Base-by-base conservation (phyloP, 257 asterid species). In the Plantago major region DNA sequence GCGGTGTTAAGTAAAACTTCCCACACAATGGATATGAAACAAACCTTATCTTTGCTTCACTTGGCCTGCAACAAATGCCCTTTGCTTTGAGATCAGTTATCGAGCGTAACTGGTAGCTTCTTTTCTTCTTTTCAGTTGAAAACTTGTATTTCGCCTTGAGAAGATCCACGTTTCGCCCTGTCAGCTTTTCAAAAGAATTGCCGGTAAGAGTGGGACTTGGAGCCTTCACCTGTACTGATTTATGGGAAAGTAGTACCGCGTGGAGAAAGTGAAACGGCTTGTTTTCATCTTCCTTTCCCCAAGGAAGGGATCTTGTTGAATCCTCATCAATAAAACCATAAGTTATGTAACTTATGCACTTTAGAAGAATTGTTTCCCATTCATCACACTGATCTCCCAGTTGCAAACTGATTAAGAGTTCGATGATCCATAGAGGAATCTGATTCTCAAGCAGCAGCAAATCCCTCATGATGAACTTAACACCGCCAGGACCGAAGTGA, bases 181-280 rank as follows among this genome's bases (percentile, higher is more conserved):
- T 53, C 13, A 53, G 58, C 14, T 22, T 19, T 0, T 53, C 58
- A 22, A 53, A n/a, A 12, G 33, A 19, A 26, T 28, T 53, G 7
- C 6, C 58, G 13, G 58, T 53, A 22, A 40, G 42, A 53, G 42
- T 53, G 58, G 17, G 58, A 53, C 58, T 26, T 1, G 58, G 42
- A 28, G 16, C 58, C 42, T 53, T 53, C 42, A 53, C 57, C 57
- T 52, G 57, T 52, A 52, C 57, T 1, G 9, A 19, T 52, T 52
- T 52, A 30, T 18, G 57, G 26, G 10, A 52, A 52, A 30, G 26
- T 4, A 38, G 26, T 52, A 52, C 57, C 4, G 57, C 57, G 16
- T 52, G 37, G 26, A 52, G 57, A 52, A 52, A 52, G 57, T 52
- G 19, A 52, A 52, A 52, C 15, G 57, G 58, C 58, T 53, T 40